phyloP scores from a whole-genome alignment of 2,329 filamentous ascomycete genomes.

The Trichoderma afroharzianum region DNA sequence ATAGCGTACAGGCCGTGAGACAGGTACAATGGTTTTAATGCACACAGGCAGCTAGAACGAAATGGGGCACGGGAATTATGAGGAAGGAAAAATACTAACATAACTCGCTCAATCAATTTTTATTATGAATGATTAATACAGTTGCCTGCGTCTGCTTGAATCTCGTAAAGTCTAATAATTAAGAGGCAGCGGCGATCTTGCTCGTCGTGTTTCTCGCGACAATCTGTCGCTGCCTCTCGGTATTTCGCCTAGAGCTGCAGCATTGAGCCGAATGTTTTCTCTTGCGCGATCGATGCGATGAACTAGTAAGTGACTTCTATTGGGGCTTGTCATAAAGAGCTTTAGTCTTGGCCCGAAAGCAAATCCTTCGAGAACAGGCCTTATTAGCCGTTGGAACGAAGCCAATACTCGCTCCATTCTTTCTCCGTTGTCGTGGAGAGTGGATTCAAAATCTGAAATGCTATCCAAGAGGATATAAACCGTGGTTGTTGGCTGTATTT shows the following conservation, averaged over 20 bases:
- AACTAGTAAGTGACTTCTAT: not conserved
- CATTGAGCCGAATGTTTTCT: slow-evolving; percentile 7
- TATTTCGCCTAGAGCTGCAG: not conserved
- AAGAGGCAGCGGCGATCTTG: not conserved
- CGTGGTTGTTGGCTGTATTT: not conserved
- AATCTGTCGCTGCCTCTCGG: not conserved
- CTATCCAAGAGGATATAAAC: slow-evolving; percentile 6
- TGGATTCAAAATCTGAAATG: slow-evolving; percentile 3
- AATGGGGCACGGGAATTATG: not conserved
- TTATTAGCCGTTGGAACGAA: not conserved
- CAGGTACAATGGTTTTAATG: not conserved
- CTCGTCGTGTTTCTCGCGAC: not conserved
- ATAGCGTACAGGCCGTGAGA: not conserved
- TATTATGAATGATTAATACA: not conserved
- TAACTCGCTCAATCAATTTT: not conserved
- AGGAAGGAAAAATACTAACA: not conserved
- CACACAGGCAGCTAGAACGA: not conserved
- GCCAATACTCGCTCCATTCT: slow-evolving; percentile 1
- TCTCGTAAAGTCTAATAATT: not conserved
- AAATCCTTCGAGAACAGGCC: not conserved
- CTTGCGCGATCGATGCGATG: not conserved
- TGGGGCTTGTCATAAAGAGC: slow-evolving; percentile 10
- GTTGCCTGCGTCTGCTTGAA: too few relatives aligned
- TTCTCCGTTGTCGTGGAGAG: not conserved
- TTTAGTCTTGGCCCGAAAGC: not conserved